Percentiles rank a stretch among this genome's conserved stretches.
phyloP scores from a whole-genome alignment of 805 yeast genomes.

The Candida arabinofermentans region DNA sequence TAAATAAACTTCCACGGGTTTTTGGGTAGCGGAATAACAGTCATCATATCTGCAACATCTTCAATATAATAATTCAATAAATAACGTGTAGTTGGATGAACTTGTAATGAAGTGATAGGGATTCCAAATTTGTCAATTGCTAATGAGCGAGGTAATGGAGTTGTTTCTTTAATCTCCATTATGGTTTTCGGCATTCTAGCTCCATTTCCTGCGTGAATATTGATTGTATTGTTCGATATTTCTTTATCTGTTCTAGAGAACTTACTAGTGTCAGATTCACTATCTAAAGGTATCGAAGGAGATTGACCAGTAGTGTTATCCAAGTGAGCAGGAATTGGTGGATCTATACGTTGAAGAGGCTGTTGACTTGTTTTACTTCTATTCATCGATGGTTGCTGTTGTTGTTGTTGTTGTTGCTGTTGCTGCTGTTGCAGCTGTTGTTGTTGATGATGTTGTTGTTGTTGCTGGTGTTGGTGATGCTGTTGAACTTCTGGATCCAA shows the following conservation, averaged over 20 bases:
- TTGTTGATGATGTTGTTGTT: not conserved
- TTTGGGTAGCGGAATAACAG: conserved; percentile 60
- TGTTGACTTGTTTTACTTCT: no score
- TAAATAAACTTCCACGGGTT: conserved; percentile 90
- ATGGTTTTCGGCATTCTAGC: conserved; percentile 49
- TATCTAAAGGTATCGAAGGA: not conserved
- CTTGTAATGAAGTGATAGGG: conserved; percentile 59
- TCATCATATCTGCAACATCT: conserved; percentile 73
- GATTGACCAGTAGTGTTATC: conserved; percentile 9
- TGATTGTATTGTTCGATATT: conserved; percentile 27
- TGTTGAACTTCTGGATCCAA: not conserved
- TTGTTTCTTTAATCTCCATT: conserved; percentile 45
- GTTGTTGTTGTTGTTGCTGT: conserved; percentile 4
- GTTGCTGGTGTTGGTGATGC: not conserved
- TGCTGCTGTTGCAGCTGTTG: not conserved
- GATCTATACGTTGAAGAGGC: conserved; percentile 31
- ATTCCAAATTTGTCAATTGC: conserved; percentile 37
- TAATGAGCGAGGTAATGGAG: conserved; percentile 42
- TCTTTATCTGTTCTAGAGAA: conserved; percentile 9
- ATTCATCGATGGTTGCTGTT: conserved; percentile 33
- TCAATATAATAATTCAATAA: conserved; percentile 67
- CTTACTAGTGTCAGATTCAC: not conserved
- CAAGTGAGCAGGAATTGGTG: conserved; percentile 23
- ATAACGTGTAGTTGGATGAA: conserved; percentile 68
- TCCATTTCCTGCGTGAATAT: conserved; percentile 29